Evolutionary conservation across 192 early-diverging fungal genomes (phyloP), one percentile per base, ranked within the genome.

Genomic region (Chytriomyces sp.): DNA sequence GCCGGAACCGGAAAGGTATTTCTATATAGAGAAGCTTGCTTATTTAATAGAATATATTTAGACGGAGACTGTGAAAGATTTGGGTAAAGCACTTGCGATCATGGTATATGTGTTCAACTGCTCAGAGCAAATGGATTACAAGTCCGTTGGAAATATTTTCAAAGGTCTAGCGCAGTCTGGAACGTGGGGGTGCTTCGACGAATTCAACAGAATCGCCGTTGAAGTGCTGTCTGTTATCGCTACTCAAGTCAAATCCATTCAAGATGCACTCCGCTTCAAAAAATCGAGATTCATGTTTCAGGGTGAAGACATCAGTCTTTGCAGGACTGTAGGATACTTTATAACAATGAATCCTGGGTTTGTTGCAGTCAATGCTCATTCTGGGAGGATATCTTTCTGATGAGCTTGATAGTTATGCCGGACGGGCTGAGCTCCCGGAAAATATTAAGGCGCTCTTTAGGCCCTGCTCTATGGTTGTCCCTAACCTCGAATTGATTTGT

Each of bases 21-120:
- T 39, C 17, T 0, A 49, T 22, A 3, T 59, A 76, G 17, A n/a
- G 2, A 4, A 39, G 61, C 7, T 6, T 22, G 26, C 38, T 5
- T 49, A 62, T 1, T 34, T 74, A 26, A 53, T 40, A 61, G 22
- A 37, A 30, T 17, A 75, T 80, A 28, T 78, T 57, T 28, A 85
- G 62, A 88, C 85, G 0, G 87, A 88, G 62, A 88, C 87, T 19
- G 83, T 84, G 17, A 89, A 89, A 73, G 88, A 89, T 82, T 74
- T 89, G 41, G 88, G 88, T 22, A 87, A 86, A 65, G 88, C 88
- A 28, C 77, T 89, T 7, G 86, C 84, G 0, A 86, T 88, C 72
- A 89, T 89, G 88, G 88, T 89, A 4, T 89, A 89, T 64, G 88
- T 89, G 8, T 89, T 89, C 75, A 89, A 89, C 72, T 89, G 88